phyloP scores from a whole-genome alignment of 495 filamentous ascomycete species.

The Penicillium verhagenii region DNA sequence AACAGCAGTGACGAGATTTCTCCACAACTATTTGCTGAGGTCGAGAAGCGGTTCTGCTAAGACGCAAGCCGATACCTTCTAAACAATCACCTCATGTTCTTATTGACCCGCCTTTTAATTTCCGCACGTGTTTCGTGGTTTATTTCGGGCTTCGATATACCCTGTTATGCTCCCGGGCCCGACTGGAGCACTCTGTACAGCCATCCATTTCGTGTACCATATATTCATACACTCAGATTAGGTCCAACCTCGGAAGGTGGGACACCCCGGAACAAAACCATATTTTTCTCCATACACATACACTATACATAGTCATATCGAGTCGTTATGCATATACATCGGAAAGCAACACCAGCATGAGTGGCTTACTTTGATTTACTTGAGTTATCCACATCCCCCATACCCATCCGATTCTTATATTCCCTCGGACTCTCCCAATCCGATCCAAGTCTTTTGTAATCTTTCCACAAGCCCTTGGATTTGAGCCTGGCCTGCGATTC shows the following conservation, averaged over 20 bases:
- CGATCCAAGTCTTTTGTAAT: slow-evolving; percentile 37
- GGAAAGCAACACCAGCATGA: not conserved
- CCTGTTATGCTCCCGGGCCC: slow-evolving; percentile 6
- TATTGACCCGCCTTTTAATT: not conserved
- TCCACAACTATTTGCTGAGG: slow-evolving; percentile 76
- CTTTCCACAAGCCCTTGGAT: slow-evolving; percentile 78
- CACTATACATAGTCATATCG: slow-evolving; percentile 12
- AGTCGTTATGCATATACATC: slow-evolving; percentile 15
- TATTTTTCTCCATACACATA: not conserved
- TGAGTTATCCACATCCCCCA: slow-evolving; percentile 26
- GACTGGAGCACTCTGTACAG: slow-evolving; percentile 15
- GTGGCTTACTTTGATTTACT: not conserved
- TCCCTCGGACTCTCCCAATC: slow-evolving; percentile 74
- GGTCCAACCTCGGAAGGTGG: not conserved
- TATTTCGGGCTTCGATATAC: slow-evolving; percentile 14
- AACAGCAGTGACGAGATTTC: slow-evolving; percentile 92
- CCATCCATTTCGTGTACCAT: slow-evolving; percentile 18
- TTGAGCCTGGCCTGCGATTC: slow-evolving; percentile 69
- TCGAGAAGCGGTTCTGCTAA: slow-evolving; percentile 70
- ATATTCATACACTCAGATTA: slow-evolving; percentile 11
- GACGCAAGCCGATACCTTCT: not conserved
- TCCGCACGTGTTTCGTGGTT: not conserved
- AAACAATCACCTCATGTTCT: not conserved
- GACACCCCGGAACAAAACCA: not conserved
- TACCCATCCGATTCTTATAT: slow-evolving; percentile 71